phyloP scores from a whole-genome alignment of 306 rosid species.

The Prunus mira region DNA sequence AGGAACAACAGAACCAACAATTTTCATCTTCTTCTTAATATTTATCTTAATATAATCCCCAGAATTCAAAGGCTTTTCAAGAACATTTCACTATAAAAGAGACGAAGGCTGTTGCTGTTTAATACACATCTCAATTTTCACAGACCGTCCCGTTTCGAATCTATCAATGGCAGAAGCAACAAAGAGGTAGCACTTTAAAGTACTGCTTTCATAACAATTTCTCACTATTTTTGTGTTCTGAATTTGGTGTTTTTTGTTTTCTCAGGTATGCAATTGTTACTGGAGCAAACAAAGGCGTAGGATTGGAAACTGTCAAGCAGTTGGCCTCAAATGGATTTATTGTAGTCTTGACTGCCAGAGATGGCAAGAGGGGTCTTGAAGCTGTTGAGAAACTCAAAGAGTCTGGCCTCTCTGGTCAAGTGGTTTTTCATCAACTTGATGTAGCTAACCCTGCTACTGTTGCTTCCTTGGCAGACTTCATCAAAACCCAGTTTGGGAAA shows the following conservation, averaged over 20 bases:
- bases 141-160: background rate
- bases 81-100: too few species aligned
- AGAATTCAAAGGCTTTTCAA: too few species aligned
- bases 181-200: background rate
- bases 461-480: conserved; percentile 15
- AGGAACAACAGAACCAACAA: too few species aligned
- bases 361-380: conserved; percentile 23
- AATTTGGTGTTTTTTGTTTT: background rate
- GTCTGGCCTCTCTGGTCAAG: conserved; percentile 12
- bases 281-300: conserved; percentile 31
- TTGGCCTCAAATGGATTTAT: conserved; percentile 28
- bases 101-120: too few species aligned
- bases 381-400: conserved; percentile 26
- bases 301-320: conserved; percentile 18
- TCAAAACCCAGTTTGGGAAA: conserved; percentile 23
- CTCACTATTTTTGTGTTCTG: background rate
- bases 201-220: too few species aligned
- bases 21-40: too few species aligned
- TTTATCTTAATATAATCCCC: too few species aligned
- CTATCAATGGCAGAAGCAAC: conserved; percentile 14
- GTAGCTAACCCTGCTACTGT: conserved; percentile 22
- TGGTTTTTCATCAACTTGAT: conserved; percentile 37
- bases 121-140: background rate
- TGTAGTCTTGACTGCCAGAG: conserved; percentile 26
- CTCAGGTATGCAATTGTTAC: conserved; percentile 36